Conservation (phyloP, 768 basidiomycete genomes). For the Sistotremastrum suecicum region DNA sequence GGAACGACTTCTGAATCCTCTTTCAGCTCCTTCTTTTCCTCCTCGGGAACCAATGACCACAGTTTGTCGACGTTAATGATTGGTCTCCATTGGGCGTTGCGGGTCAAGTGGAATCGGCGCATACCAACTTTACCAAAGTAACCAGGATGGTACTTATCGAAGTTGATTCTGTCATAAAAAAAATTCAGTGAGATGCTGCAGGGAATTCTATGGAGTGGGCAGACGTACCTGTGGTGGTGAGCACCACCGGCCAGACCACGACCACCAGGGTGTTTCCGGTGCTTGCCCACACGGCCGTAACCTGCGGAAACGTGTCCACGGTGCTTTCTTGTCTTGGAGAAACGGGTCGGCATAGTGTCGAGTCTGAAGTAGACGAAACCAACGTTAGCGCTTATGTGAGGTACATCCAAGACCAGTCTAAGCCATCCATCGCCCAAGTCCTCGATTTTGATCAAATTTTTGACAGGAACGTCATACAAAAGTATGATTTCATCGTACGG, state of each 20-base stretch:
- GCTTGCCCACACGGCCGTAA: constrained; percentile 99
- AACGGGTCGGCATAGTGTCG: constrained; percentile 82
- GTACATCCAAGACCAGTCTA: constrained; percentile 20
- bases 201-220: background rate
- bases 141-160: constrained; percentile 99
- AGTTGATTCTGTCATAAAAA: constrained; percentile 59
- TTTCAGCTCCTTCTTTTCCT: constrained; percentile 66
- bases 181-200: background rate
- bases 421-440: constrained; percentile 39
- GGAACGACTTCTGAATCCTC: constrained; percentile 76
- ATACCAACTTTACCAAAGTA: constrained; percentile 99
- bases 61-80: constrained; percentile 99
- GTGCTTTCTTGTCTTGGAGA: constrained; percentile 98
- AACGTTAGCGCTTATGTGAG: constrained; percentile 1
- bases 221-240: constrained; percentile 90
- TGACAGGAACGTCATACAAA: too few relatives aligned
- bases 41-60: constrained; percentile 78
- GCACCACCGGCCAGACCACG: constrained; percentile 99
- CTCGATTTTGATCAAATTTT: too few relatives aligned
- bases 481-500: background rate
- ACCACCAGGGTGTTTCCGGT: constrained; percentile 99
- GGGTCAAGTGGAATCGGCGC: constrained; percentile 93
- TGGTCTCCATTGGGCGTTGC: constrained; percentile 84
- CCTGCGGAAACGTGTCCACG: constrained; percentile 99
- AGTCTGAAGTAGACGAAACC: constrained; percentile 3